Evolutionary conservation across 495 filamentous ascomycete species (phyloP).

Genomic region (Penicillium verhagenii): DNA sequence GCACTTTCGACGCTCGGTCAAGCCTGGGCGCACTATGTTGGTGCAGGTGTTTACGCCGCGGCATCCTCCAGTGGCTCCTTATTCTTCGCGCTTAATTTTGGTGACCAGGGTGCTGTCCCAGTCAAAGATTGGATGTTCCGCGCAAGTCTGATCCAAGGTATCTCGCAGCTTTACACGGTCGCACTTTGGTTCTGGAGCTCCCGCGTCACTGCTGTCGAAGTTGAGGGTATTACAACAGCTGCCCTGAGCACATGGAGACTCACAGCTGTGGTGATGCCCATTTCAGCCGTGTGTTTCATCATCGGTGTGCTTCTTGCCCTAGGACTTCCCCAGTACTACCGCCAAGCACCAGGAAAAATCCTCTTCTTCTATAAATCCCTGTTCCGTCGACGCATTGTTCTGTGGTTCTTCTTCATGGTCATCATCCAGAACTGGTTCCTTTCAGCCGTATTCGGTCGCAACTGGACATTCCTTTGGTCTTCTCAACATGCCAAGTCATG

Average conservation of each 20-base stretch:
- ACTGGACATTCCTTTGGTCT: slow-evolving; percentile 51
- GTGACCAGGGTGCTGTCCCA: slow-evolving; percentile 48
- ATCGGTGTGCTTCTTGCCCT: slow-evolving; percentile 43
- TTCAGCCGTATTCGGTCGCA: slow-evolving; percentile 48
- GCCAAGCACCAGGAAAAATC: slow-evolving; percentile 63
- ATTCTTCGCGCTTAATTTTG: slow-evolving; percentile 54
- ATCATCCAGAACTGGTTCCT: slow-evolving; percentile 51
- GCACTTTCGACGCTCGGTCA: slow-evolving; percentile 38
- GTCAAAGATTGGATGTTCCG: slow-evolving; percentile 53
- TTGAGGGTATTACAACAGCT: slow-evolving; percentile 31
- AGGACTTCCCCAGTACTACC: slow-evolving; percentile 50
- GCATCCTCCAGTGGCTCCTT: slow-evolving; percentile 52
- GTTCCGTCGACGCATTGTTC: slow-evolving; percentile 46
- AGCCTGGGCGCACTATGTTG: slow-evolving; percentile 52
- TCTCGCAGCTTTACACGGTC: slow-evolving; percentile 50
- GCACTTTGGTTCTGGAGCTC: slow-evolving; percentile 54
- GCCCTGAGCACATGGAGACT: slow-evolving; percentile 44
- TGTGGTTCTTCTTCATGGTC: slow-evolving; percentile 50
- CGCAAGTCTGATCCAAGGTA: slow-evolving; percentile 51
- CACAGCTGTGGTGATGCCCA: slow-evolving; percentile 46
- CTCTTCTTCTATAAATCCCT: slow-evolving; percentile 55
- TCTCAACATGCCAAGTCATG: slow-evolving; percentile 45
- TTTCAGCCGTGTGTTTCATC: slow-evolving; percentile 40
- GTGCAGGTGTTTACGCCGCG: slow-evolving; percentile 46
- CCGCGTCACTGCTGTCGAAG: slow-evolving; percentile 31